Evolutionary conservation across 2,329 filamentous ascomycete species (phyloP), one percentile per base, ranked within the genome.

Genomic region (Falciphora oryzae): DNA sequence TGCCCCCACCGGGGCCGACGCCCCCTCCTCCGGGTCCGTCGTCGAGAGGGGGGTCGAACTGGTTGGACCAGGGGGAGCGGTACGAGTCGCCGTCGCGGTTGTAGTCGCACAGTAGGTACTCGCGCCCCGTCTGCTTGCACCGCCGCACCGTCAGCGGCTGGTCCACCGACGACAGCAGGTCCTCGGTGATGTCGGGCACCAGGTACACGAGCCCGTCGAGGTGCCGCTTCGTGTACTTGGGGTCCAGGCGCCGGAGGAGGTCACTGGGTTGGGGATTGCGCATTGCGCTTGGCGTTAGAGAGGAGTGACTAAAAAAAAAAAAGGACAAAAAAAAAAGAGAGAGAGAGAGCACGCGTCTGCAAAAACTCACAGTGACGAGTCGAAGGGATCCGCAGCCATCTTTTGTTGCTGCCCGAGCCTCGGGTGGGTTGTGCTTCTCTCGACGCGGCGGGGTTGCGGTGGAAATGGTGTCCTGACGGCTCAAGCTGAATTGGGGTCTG

Each of bases 101-200:
- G 85, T 99, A 99, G 85, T 99, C 95, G 83, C 95, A 99, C 73
- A 97, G 90, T 63, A 99, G 87, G 81, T 97, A 99, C 80, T 98
- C 95, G 70, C 94, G 91, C 71, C 93, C 92, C 38, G 92, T 90
- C 78, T 93, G 91, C 71, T 87, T 87, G 83, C 95, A 98, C 69
- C 91, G 90, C 71, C 90, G 89, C 68, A 96, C 85, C 66, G 90
- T 88, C 65, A 99, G 89, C 29, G 95, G 95, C 77, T 98, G 94
- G 79, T 99, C 95, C 71, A 99, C 95, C 29, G 94, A 97, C 69
- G 94, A 95, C 69, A 99, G 92, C 58, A 99, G 92, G 76, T 99
- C 95, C 83, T 99, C 95, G 73, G 94, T 95, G 66, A 99, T 89
- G 71, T 94, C 89, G 22, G 95, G 95, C 59, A 93, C 90, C 68